Base-by-base conservation (phyloP, 768 basidiomycete species). In the Dioszegia hungarica region DNA sequence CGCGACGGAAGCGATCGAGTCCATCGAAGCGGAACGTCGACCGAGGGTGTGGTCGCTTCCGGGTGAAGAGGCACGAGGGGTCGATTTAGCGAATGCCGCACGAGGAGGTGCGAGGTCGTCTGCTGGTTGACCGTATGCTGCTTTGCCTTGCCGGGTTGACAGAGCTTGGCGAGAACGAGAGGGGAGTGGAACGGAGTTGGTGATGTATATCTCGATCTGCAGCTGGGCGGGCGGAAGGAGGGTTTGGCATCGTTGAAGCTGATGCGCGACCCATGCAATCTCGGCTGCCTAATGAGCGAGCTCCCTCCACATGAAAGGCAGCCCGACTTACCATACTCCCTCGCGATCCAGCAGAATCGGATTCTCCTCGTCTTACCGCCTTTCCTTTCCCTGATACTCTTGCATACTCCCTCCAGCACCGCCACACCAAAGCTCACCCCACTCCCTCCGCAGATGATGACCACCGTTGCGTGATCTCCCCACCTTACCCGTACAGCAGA, bases 191-290 rank as follows among this genome's bases (percentile, higher is more conserved):
- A 20, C 22, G 37, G 63, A 55, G 36, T 77, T 84, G 9, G 87
- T 87, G 29, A 89, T 86, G 65, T 85, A 89, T 40, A 89, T 85
- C 64, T 87, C 84, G 47, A 89, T 75, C 62, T 85, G 82, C 3
- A 89, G 78, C 20, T 72, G 73, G 5, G 43, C 77, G 66, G 48
- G 78, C 64, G 74, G 64, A 28, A 85, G 78, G 69, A 85, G 79
- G 29, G 80, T 77, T 68, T 82, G 80, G 73, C 86, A 89, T 17
- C 79, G 79, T n/a, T 83, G 81, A 33, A 89, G 70, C 46, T 82
- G 77, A 8, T 83, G 78, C 2, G 88, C 86, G 57, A 86, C 84
- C 88, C 88, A 89, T 53, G 85, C 83, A 28, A 89, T 79, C 61
- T 89, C 86, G 19, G 84, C 87, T 88, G 62, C n/a, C n/a, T n/a